phyloP scores from a whole-genome alignment of 805 yeast species.

The Suhomyces tanzawaensis region DNA sequence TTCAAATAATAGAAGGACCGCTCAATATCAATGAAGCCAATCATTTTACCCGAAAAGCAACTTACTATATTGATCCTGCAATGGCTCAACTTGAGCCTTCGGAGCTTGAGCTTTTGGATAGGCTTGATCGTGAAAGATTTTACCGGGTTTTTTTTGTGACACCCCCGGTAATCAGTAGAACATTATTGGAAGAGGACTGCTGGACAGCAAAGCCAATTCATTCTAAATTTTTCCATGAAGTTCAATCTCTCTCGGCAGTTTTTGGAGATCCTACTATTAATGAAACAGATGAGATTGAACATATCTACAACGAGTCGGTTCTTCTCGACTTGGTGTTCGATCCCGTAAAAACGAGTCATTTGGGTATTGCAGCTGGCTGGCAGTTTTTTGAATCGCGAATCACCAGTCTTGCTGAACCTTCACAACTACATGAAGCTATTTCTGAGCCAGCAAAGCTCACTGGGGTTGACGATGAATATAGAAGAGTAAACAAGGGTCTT shows the following conservation, averaged over 20 bases:
- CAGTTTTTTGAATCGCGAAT: slow-evolving; percentile 29
- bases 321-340: slow-evolving; percentile 40
- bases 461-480: slow-evolving; percentile 33
- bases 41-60: slow-evolving; percentile 7
- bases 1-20: slow-evolving; percentile 27
- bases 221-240: slow-evolving; percentile 45
- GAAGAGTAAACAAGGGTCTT: slow-evolving; percentile 28
- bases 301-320: slow-evolving; percentile 41
- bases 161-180: slow-evolving; percentile 31
- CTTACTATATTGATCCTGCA: slow-evolving; percentile 27
- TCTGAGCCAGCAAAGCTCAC: slow-evolving; percentile 19
- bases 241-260: slow-evolving; percentile 44
- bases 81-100: slow-evolving; percentile 16
- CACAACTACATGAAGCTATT: slow-evolving; percentile 1
- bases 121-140: slow-evolving; percentile 13
- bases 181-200: slow-evolving; percentile 44
- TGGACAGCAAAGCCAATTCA: slow-evolving; percentile 52
- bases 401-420: slow-evolving; percentile 1
- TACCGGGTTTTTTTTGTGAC: slow-evolving; percentile 19
- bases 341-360: slow-evolving; percentile 18
- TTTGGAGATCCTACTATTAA: slow-evolving; percentile 44
- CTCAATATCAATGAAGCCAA: slow-evolving; percentile 14
- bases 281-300: slow-evolving; percentile 25
- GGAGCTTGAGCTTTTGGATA: not conserved
- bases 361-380: slow-evolving; percentile 33